Evolutionary conservation across 2,329 filamentous ascomycete species (phyloP), one percentile per base, ranked within the genome.

Genomic region (Fusarium verticillioides): DNA sequence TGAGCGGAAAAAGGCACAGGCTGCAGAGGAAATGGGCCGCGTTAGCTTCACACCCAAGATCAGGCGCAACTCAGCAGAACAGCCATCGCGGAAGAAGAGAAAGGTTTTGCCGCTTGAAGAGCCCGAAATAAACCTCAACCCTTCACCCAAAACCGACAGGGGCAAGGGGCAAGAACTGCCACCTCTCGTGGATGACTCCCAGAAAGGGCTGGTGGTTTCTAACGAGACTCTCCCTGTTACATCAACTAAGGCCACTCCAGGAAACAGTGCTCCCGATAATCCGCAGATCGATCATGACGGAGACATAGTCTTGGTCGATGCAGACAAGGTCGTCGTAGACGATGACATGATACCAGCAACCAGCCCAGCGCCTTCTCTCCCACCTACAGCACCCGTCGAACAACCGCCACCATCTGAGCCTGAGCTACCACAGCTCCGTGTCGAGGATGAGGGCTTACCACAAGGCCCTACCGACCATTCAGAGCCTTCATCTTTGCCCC

Each of bases 331-430:
- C 15, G 37, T 60, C 2, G 50, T 70, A 4, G 80, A 81, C 5
- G 81, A 82, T 47, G 81, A 82, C n/a, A 81, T 79, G 74, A 83
- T 83, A 63, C 82, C 82, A 2, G 82, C 82, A 50, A 83, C 82
- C 32, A 83, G 82, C 40, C 82, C 82, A n/a, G 69, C 79, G 4
- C 74, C 77, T 39, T 78, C 80, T 10, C 68, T 81, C 9, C 74
- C 80, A n/a, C 73, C 73, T 18, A 77, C 75, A 8, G 63, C 62
- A 30, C 75, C 68, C 12, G 67, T 63, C 16, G 77, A 75, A 53
- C 32, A 70, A n/a, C 62, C 56, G 18, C 56, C 62, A 10, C 76
- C 74, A 10, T 76, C 79, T 7, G 82, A 82, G 28, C 78, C 81
- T 15, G 83, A 85, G 30, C 42, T 84, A 72, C 72, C 83, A 62